These are phyloP conservation scores for Paracamarosporium sp. DNA, from an alignment of 2,329 filamentous ascomycete genomes.

Conservation along the genomic window DNA sequence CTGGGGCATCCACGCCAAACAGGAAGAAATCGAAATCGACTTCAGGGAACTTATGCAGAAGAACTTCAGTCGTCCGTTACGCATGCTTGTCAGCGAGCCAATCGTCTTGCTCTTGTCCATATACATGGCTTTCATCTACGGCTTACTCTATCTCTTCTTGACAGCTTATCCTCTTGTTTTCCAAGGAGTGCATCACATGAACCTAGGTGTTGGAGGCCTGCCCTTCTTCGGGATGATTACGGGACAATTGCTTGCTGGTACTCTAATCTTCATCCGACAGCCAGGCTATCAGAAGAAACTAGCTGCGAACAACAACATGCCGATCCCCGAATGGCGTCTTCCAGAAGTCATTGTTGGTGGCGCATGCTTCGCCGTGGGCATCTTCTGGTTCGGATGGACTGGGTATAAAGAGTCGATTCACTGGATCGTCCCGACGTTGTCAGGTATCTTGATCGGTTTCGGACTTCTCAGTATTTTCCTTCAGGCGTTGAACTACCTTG, in stretches of 20 bases:
- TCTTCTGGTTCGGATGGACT: constrained; percentile 51
- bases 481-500: constrained; percentile 66
- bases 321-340: constrained; percentile 64
- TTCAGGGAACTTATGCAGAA: constrained; percentile 58
- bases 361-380: constrained; percentile 48
- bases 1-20: constrained; percentile 68
- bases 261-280: constrained; percentile 68
- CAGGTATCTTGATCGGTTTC: constrained; percentile 62
- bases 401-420: constrained; percentile 53
- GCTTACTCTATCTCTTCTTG: constrained; percentile 82
- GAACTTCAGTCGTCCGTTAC: constrained; percentile 59
- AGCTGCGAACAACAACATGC: constrained; percentile 56
- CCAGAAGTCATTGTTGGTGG: constrained; percentile 63
- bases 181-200: constrained; percentile 73
- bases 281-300: constrained; percentile 67
- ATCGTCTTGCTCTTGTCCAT: constrained; percentile 51
- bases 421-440: constrained; percentile 50
- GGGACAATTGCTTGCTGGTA: constrained; percentile 73
- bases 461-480: constrained; percentile 65
- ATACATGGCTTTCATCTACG: constrained; percentile 57
- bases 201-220: constrained; percentile 73
- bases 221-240: constrained; percentile 86
- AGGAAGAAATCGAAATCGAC: constrained; percentile 61
- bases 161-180: constrained; percentile 87
- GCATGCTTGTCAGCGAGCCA: constrained; percentile 57